A percentile compares a stretch with the other conserved stretches of the same genome.
Evolutionary conservation across 768 basidiomycete genomes (phyloP).

Genomic region (Pulveroboletus sp.): DNA sequence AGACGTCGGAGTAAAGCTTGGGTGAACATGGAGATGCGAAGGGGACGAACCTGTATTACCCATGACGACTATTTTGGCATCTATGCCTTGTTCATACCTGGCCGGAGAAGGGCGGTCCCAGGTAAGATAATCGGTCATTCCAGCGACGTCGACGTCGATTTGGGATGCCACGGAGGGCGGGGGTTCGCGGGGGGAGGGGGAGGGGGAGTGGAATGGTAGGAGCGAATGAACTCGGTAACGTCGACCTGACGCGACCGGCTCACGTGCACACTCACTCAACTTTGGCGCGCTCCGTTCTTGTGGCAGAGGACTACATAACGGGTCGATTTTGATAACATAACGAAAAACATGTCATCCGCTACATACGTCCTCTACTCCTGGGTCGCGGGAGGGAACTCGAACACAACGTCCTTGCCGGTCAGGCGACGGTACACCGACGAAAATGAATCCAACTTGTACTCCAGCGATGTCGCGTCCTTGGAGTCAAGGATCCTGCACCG

Average conservation of each 20-base stretch:
- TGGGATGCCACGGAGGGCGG: slow-evolving; percentile 47
- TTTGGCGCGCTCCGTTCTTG: slow-evolving; percentile 20
- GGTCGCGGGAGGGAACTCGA: slow-evolving; percentile 82
- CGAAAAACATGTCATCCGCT: slow-evolving; percentile 32
- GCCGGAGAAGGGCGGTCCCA: slow-evolving; percentile 67
- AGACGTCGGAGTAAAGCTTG: slow-evolving; percentile 19
- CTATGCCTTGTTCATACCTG: slow-evolving; percentile 80
- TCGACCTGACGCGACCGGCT: slow-evolving; percentile 32
- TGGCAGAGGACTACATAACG: slow-evolving; percentile 29
- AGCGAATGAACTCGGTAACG: slow-evolving; percentile 25
- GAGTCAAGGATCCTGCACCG: slow-evolving; percentile 84
- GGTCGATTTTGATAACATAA: slow-evolving; percentile 34
- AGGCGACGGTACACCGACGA: slow-evolving; percentile 93
- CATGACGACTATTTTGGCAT: slow-evolving; percentile 96
- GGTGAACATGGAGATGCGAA: slow-evolving; percentile 11
- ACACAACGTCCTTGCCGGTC: slow-evolving; percentile 96
- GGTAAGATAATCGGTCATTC: slow-evolving; percentile 57
- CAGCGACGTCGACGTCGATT: slow-evolving; percentile 21
- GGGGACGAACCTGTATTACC: slow-evolving; percentile 61
- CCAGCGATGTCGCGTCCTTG: slow-evolving; percentile 95
- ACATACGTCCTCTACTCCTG: slow-evolving; percentile 54
- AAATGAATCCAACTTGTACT: slow-evolving; percentile 99
- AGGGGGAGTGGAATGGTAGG: slow-evolving; percentile 31
- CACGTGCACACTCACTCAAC: slow-evolving; percentile 26
- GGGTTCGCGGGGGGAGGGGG: slow-evolving; percentile 34